These are phyloP conservation scores for Beta lomatogona DNA, from an alignment of 179 eudicot species.

Conservation along the genomic window DNA sequence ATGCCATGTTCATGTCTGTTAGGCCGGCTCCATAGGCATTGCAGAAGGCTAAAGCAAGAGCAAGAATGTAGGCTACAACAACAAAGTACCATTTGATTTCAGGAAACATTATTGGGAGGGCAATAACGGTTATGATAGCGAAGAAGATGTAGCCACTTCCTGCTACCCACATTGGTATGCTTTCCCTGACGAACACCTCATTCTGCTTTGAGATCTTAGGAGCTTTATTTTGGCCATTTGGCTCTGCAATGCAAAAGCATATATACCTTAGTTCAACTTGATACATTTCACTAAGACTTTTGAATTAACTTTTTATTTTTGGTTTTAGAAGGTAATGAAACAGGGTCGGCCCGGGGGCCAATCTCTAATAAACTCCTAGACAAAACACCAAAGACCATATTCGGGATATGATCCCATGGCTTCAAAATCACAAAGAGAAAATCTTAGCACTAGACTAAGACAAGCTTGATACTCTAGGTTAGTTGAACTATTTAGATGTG, in stretches of 20 bases:
- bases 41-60: slow-evolving; percentile 73
- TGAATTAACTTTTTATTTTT: not conserved
- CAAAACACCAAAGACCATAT: no score
- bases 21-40: slow-evolving; percentile 85
- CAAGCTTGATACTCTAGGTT: not conserved
- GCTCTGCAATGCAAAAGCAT: slow-evolving; percentile 6
- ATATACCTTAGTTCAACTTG: not conserved
- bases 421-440: no score
- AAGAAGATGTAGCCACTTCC: slow-evolving; percentile 53
- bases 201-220: slow-evolving; percentile 37
- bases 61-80: slow-evolving; percentile 53
- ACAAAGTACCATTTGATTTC: slow-evolving; percentile 74
- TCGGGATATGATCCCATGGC: no score
- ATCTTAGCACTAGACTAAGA: no score
- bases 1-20: slow-evolving; percentile 80
- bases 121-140: slow-evolving; percentile 44
- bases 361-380: no score
- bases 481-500: not conserved
- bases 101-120: slow-evolving; percentile 59
- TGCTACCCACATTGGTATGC: slow-evolving; percentile 70
- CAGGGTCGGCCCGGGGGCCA: no score
- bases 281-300: not conserved
- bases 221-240: slow-evolving; percentile 31
- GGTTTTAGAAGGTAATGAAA: no score
- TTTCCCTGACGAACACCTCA: slow-evolving; percentile 55